These are phyloP conservation scores for Gynandropsis gynandra DNA, from an alignment of 345 rosid genomes.

Conservation along the genomic window DNA sequence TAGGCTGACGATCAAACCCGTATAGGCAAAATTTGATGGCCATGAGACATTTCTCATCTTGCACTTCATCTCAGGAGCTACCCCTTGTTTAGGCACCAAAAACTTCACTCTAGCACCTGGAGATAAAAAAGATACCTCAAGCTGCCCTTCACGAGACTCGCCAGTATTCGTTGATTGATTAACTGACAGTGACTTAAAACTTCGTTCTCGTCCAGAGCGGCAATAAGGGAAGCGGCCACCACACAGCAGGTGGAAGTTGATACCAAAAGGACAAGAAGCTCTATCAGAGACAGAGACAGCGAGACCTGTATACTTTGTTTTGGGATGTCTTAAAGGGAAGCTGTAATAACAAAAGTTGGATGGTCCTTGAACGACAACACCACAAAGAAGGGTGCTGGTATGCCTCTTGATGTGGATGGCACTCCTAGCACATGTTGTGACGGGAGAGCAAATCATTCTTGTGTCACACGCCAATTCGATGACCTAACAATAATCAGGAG, in stretches of 20 bases:
- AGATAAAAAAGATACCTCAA: slow-evolving; percentile 42
- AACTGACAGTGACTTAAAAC: slow-evolving; percentile 28
- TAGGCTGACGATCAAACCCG: slow-evolving; percentile 51
- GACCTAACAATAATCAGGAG: neutral
- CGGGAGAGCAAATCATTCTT: slow-evolving; percentile 48
- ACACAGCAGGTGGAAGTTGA: slow-evolving; percentile 20
- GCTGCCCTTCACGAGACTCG: slow-evolving; percentile 31
- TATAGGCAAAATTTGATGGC: slow-evolving; percentile 43
- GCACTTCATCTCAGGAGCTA: slow-evolving; percentile 32
- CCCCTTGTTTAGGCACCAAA: slow-evolving; percentile 37
- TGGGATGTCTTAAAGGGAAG: slow-evolving; percentile 26
- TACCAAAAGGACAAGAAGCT: slow-evolving; percentile 28
- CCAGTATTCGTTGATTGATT: slow-evolving; percentile 28
- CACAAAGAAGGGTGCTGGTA: slow-evolving; percentile 34
- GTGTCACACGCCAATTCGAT: slow-evolving; percentile 7
- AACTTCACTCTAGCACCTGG: slow-evolving; percentile 36
- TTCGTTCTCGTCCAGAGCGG: slow-evolving; percentile 28
- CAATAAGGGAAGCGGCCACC: slow-evolving; percentile 27
- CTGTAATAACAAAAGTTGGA: slow-evolving; percentile 32
- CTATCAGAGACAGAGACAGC: slow-evolving; percentile 37
- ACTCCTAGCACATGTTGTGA: slow-evolving; percentile 49
- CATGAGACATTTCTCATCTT: slow-evolving; percentile 34
- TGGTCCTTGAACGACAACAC: slow-evolving; percentile 31
- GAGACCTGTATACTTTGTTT: slow-evolving; percentile 29
- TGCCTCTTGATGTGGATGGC: slow-evolving; percentile 36